A percentile compares a stretch with the other conserved stretches of the same genome.
Conservation (phyloP, 805 yeast genomes). For the Wickerhamiella galacta region DNA sequence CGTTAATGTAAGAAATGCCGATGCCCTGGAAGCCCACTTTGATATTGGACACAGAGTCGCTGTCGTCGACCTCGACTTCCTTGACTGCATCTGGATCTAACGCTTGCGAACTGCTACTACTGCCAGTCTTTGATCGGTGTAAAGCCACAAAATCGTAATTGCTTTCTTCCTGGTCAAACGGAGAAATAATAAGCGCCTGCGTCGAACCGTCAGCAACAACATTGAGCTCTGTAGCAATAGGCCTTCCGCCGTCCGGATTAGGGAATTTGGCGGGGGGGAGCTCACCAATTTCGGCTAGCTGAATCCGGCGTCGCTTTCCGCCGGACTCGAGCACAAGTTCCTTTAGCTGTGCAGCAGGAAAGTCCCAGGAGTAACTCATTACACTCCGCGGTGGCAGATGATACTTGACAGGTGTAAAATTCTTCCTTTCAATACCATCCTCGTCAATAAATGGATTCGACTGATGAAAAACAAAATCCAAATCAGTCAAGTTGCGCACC, state of each 20-base stretch:
- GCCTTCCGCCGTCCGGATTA: slow-evolving; percentile 19
- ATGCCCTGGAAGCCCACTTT: slow-evolving; percentile 55
- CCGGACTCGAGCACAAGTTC: slow-evolving; percentile 60
- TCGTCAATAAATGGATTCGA: slow-evolving; percentile 55
- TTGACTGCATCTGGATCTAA: slow-evolving; percentile 5
- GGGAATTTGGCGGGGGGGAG: slow-evolving; percentile 73
- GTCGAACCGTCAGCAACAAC: slow-evolving; percentile 95
- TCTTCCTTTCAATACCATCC: slow-evolving; percentile 41
- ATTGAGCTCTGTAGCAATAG: slow-evolving; percentile 54
- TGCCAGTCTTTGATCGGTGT: neutral
- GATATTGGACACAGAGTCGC: slow-evolving; percentile 24
- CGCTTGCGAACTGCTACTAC: slow-evolving; percentile 1
- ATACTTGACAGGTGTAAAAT: slow-evolving; percentile 65
- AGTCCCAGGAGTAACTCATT: slow-evolving; percentile 98
- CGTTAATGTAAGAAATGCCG: slow-evolving; percentile 71
- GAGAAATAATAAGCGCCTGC: slow-evolving; percentile 69
- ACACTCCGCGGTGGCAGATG: slow-evolving; percentile 76
- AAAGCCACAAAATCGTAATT: slow-evolving; percentile 37
- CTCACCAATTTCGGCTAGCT: slow-evolving; percentile 85
- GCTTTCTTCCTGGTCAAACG: slow-evolving; percentile 64
- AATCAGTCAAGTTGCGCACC: slow-evolving; percentile 72
- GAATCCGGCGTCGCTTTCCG: slow-evolving; percentile 45
- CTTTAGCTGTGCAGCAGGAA: slow-evolving; percentile 74
- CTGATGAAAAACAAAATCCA: slow-evolving; percentile 77
- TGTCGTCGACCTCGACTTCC: slow-evolving; percentile 11